phyloP scores from a whole-genome alignment of 306 rosid genomes.

The Coriaria nepalensis region DNA sequence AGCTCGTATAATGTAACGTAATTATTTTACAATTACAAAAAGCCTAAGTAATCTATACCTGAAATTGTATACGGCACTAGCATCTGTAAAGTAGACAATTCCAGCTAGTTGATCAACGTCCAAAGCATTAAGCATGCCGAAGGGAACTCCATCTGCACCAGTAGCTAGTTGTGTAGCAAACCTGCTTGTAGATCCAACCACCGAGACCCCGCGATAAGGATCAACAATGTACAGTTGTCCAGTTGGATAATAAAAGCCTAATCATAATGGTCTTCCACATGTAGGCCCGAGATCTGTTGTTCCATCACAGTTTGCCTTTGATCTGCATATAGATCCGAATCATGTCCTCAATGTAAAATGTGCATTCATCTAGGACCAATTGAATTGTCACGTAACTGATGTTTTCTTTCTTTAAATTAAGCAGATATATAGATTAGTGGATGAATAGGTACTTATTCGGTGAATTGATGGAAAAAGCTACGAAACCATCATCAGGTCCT shows the following conservation, averaged over 20 bases:
- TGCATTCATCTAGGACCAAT: no score
- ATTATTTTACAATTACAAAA: not conserved
- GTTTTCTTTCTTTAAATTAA: no score
- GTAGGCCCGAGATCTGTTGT: constrained; percentile 27
- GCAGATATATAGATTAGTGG: no score
- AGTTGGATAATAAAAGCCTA: constrained; percentile 23
- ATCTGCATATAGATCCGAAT: no score
- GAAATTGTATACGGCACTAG: constrained; percentile 17
- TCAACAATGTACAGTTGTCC: constrained; percentile 23
- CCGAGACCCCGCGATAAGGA: constrained; percentile 29
- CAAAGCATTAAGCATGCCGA: constrained; percentile 17
- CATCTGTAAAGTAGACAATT: constrained; percentile 31
- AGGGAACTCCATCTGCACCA: constrained; percentile 2
- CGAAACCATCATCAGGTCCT: no score
- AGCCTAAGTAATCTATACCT: constrained; percentile 9
- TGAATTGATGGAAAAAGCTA: no score
- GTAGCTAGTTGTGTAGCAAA: constrained; percentile 14
- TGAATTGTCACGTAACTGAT: no score
- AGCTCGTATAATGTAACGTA: not conserved
- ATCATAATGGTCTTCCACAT: constrained; percentile 54
- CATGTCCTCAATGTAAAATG: no score
- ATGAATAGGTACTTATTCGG: no score
- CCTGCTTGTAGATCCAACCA: constrained; percentile 11
- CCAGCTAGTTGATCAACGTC: constrained; percentile 27
- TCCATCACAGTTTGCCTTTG: constrained; percentile 25